Evolutionary conservation across 1,284 basidiomycete species (phyloP), one percentile per base, ranked within the genome.

Genomic region (Ganoderma lingzhi): DNA sequence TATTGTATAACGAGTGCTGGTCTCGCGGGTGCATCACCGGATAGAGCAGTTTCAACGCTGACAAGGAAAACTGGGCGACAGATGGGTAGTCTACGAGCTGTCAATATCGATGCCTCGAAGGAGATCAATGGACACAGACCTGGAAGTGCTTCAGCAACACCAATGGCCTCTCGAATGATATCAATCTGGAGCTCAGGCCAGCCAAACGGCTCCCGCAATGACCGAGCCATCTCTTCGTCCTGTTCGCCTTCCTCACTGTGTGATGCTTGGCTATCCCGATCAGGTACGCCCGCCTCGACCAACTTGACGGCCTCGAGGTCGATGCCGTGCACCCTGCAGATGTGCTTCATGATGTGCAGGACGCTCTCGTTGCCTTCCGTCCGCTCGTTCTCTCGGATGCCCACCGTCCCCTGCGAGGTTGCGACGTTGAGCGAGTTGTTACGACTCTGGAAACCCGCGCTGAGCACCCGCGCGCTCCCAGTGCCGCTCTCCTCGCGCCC

Each of bases 181-280:
- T 95, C 95, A 41, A 97, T 88, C 81, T 98, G 97, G 61, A 99
- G 84, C 77, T 96, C 94, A 0, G 95, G 92, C 97, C 97, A 99
- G 1, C 97, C 96, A 78, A 92, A 96, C 3, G 87, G 81, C 70
- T 88, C 87, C 32, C 80, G 78, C 42, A 82, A 76, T 42, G 82
- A 79, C 44, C 83, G 82, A 15, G 81, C 72, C 55, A 87, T 80
- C 48, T 84, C 82, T 44, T 84, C 81, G 48, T 76, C 75, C 5
- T 74, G 70, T 12, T 77, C 77, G 2, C 69, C 76, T n/a, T 72
- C 75, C 35, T 39, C 71, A 63, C 44, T 69, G 63, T 65, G 74
- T 44, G 39, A 69, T 62, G 53, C 75, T 76, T 55, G 77, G 70
- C 74, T 80, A 72, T 42, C 60, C 35, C 63, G 67, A 32, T 73